phyloP scores from a whole-genome alignment of 352 stramenopile genomes.

The Phytophthora pluvialis region DNA sequence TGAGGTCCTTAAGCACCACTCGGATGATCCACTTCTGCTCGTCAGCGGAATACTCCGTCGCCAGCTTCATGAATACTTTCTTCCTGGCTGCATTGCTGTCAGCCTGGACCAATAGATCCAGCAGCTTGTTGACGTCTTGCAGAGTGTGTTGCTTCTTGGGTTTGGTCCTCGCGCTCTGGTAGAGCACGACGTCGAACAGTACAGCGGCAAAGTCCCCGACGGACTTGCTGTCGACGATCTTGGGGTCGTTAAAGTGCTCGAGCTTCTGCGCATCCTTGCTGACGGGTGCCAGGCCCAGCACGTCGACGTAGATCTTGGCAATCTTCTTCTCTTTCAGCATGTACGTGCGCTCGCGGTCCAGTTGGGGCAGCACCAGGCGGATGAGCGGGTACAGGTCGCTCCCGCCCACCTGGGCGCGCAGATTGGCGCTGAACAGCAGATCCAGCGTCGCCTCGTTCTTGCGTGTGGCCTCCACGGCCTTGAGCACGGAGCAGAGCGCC shows the following conservation, averaged over 20 bases:
- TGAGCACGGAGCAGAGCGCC: slow-evolving; percentile 75
- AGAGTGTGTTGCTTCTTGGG: slow-evolving; percentile 62
- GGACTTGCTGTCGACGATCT: slow-evolving; percentile 76
- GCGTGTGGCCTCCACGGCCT: slow-evolving; percentile 69
- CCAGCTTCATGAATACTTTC: slow-evolving; percentile 73
- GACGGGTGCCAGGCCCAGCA: slow-evolving; percentile 67
- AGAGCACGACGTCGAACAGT: slow-evolving; percentile 76
- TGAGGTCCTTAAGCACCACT: slow-evolving; percentile 87
- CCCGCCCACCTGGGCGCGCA: slow-evolving; percentile 59
- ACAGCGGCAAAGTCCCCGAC: slow-evolving; percentile 86
- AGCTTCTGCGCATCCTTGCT: slow-evolving; percentile 81
- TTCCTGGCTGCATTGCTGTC: slow-evolving; percentile 55
- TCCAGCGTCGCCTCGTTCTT: slow-evolving; percentile 80
- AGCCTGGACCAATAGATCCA: slow-evolving; percentile 59
- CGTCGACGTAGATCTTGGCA: slow-evolving; percentile 75
- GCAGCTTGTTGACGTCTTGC: slow-evolving; percentile 60
- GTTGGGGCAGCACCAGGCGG: slow-evolving; percentile 74
- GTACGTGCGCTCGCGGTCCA: slow-evolving; percentile 87
- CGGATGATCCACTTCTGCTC: slow-evolving; percentile 89
- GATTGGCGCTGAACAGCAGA: slow-evolving; percentile 74
- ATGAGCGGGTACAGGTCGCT: slow-evolving; percentile 79
- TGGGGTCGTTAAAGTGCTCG: slow-evolving; percentile 85
- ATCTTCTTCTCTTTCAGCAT: slow-evolving; percentile 91
- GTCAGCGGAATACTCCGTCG: slow-evolving; percentile 72
- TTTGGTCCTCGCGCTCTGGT: slow-evolving; percentile 53